Conservation (phyloP, 2,329 filamentous ascomycete species). For the Didymella glomerata region DNA sequence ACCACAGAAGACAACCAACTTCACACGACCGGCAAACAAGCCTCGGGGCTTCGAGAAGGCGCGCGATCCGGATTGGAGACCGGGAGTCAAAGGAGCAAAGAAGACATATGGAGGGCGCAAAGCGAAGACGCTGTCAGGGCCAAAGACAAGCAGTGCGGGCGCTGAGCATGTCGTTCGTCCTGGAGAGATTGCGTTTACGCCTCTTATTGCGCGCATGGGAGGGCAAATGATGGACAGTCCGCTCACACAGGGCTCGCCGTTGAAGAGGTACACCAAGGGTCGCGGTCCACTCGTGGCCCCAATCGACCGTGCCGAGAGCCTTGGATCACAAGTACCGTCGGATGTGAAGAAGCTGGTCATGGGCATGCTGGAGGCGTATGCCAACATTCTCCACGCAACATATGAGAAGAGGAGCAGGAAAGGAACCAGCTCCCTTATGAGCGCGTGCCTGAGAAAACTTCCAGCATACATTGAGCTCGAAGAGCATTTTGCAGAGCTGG, state of each 20-base stretch:
- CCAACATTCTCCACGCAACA: constrained; percentile 48
- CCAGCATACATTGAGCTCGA: constrained; percentile 54
- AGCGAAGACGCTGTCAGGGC: constrained; percentile 25
- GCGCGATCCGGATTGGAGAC: constrained; percentile 50
- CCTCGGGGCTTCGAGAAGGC: constrained; percentile 47
- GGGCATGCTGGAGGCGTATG: constrained; percentile 45
- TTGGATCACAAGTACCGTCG: constrained; percentile 33
- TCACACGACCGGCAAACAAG: constrained; percentile 38
- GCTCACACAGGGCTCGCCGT: constrained; percentile 38
- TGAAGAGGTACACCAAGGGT: constrained; percentile 32
- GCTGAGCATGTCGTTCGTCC: constrained; percentile 29
- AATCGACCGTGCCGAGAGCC: constrained; percentile 28
- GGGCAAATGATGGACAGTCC: constrained; percentile 43
- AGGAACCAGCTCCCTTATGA: constrained; percentile 51
- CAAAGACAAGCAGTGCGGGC: constrained; percentile 12
- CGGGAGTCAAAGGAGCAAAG: constrained; percentile 37
- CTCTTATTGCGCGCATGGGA: constrained; percentile 44
- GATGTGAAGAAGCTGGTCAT: constrained; percentile 44
- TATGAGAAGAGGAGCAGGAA: constrained; percentile 33
- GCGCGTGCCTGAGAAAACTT: constrained; percentile 51
- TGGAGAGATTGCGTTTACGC: constrained; percentile 49
- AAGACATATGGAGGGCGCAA: constrained; percentile 47
- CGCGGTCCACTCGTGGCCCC: constrained; percentile 37
- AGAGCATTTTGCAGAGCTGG: constrained; percentile 48
- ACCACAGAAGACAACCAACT: constrained; percentile 37